These are phyloP conservation scores for Rhodotorula graminis DNA, from an alignment of 768 basidiomycete genomes.

Conservation along the genomic window DNA sequence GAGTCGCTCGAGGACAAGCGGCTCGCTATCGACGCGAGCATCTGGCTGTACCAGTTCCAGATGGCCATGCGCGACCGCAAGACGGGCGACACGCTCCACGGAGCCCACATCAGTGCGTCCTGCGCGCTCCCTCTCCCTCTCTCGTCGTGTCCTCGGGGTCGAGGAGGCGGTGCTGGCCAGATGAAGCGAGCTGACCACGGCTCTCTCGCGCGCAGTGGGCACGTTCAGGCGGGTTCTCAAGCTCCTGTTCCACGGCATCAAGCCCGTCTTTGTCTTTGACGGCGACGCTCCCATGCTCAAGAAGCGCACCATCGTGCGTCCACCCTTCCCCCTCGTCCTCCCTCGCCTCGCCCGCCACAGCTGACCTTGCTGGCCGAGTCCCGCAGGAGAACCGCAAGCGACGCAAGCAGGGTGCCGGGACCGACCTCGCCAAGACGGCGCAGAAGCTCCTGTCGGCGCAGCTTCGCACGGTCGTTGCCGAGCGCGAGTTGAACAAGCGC, in stretches of 20 bases:
- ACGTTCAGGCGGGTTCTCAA: conserved; percentile 72
- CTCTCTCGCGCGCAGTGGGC: conserved; percentile 40
- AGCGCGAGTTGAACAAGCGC: conserved; percentile 48
- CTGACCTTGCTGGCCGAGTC: background rate
- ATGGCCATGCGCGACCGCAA: conserved; percentile 93
- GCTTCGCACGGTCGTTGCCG: conserved; percentile 79
- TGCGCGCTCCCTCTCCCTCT: conserved; percentile 51
- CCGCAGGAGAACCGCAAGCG: conserved; percentile 74
- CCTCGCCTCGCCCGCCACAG: no score
- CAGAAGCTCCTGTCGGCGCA: conserved; percentile 90
- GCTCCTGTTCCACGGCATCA: conserved; percentile 92
- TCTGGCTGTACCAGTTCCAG: conserved; percentile 99
- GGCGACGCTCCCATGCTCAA: conserved; percentile 91
- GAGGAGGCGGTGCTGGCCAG: background rate
- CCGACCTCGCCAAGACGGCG: conserved; percentile 77
- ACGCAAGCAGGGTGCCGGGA: conserved; percentile 84
- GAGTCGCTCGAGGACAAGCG: conserved; percentile 92
- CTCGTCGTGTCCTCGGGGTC: background rate
- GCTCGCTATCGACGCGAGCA: conserved; percentile 96
- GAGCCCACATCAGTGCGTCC: conserved; percentile 86
- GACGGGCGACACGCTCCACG: conserved; percentile 80
- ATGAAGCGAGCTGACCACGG: conserved; percentile 18
- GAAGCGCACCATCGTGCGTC: conserved; percentile 73
- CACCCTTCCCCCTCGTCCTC: background rate
- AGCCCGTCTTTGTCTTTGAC: conserved; percentile 98